Conservation (phyloP, 164 flowering plant species). For the Kingdonia uniflora region DNA sequence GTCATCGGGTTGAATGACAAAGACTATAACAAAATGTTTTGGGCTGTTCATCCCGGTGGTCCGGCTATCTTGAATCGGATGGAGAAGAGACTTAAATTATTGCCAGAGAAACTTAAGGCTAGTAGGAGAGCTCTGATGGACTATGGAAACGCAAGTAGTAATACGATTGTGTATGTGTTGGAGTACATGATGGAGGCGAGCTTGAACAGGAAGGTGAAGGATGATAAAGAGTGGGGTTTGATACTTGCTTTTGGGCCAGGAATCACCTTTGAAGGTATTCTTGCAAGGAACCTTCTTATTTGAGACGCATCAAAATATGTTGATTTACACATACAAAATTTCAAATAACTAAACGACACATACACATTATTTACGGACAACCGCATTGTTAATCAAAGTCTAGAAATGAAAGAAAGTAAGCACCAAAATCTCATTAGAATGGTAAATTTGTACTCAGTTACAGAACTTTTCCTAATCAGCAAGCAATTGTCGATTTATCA, state of each 20-base stretch:
- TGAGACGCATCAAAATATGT: slow-evolving; percentile 10
- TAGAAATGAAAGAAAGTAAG: neutral
- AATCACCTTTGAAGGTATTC: slow-evolving; percentile 78
- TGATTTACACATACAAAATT: too few relatives aligned
- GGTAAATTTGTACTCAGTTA: neutral
- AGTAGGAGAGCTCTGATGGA: slow-evolving; percentile 77
- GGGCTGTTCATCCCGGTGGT: slow-evolving; percentile 97
- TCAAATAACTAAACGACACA: too few relatives aligned
- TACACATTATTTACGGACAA: too few relatives aligned
- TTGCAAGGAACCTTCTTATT: slow-evolving; percentile 50
- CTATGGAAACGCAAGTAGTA: slow-evolving; percentile 91
- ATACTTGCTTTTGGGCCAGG: slow-evolving; percentile 96
- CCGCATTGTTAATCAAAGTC: too few relatives aligned
- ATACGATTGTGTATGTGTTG: slow-evolving; percentile 83
- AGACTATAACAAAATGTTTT: slow-evolving; percentile 68
- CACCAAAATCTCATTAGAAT: neutral
- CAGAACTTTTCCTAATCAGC: slow-evolving; percentile 1
- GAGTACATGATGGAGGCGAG: slow-evolving; percentile 83
- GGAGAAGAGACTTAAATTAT: slow-evolving; percentile 75
- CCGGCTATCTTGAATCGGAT: slow-evolving; percentile 80
- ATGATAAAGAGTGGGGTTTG: slow-evolving; percentile 62
- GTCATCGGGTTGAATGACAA: slow-evolving; percentile 22
- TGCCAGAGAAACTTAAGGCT: slow-evolving; percentile 58
- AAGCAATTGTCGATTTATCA: too few relatives aligned
- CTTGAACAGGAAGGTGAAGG: slow-evolving; percentile 29